A percentile compares a stretch with the other conserved stretches of the same genome.
phyloP scores from a whole-genome alignment of 2,329 filamentous ascomycete species.

The Colletotrichum sp. region DNA sequence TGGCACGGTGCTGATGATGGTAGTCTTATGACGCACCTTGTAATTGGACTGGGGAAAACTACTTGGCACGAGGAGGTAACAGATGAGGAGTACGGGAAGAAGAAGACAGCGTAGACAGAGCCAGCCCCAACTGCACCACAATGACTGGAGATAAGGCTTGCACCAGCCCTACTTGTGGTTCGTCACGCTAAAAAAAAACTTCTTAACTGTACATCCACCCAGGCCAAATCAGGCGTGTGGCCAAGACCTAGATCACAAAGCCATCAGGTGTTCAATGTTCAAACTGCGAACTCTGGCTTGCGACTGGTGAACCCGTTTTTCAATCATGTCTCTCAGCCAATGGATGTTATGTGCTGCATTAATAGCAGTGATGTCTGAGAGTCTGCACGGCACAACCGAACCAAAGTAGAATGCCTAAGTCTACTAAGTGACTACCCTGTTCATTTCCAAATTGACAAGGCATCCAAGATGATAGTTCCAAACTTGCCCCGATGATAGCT shows the following conservation, averaged over 20 bases:
- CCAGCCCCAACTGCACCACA: neutral
- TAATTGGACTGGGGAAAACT: constrained; percentile 38
- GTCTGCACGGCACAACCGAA: too few relatives aligned
- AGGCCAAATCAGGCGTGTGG: neutral
- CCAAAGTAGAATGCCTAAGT: too few relatives aligned
- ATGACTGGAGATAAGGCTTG: neutral
- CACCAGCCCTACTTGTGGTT: neutral
- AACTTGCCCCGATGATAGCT: too few relatives aligned
- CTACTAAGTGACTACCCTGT: too few relatives aligned
- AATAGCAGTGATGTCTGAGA: too few relatives aligned
- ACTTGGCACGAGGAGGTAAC: constrained; percentile 38
- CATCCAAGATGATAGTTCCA: too few relatives aligned
- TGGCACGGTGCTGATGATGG: constrained; percentile 47
- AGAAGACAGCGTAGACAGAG: neutral
- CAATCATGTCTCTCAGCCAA: too few relatives aligned
- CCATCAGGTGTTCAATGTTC: too few relatives aligned
- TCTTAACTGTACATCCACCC: neutral
- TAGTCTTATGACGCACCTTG: constrained; percentile 43
- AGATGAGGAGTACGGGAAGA: constrained; percentile 35
- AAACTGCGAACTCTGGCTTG: too few relatives aligned
- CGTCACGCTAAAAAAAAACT: neutral
- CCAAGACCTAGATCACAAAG: neutral
- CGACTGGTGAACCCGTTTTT: too few relatives aligned
- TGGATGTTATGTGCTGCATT: too few relatives aligned
- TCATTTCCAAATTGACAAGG: too few relatives aligned